Evolutionary conservation across 306 rosid genomes (phyloP).

Genomic region (Neltuma alba): DNA sequence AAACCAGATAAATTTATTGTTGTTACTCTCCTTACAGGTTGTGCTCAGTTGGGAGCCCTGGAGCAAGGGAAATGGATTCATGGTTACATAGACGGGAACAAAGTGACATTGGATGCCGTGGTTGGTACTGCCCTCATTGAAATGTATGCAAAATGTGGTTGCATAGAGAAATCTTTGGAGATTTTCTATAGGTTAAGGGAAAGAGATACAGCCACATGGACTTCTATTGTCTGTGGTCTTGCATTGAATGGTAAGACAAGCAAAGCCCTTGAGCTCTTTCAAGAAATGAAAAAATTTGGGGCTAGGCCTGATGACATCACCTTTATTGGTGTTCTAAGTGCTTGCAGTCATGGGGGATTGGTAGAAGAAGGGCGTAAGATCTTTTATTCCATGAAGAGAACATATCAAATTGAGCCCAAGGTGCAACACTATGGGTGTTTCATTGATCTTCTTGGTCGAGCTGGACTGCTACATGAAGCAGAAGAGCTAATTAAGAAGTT

Average conservation of each 20-base stretch:
- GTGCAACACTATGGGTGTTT: too few relatives aligned
- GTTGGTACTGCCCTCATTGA: conserved; percentile 77
- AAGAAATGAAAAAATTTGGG: conserved; percentile 60
- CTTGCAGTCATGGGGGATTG: too few relatives aligned
- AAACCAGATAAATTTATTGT: conserved; percentile 62
- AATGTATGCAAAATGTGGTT: conserved; percentile 81
- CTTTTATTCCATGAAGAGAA: too few relatives aligned
- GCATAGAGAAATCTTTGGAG: conserved; percentile 59
- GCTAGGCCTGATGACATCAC: conserved; percentile 67
- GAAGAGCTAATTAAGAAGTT: too few relatives aligned
- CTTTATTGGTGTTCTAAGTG: conserved; percentile 51
- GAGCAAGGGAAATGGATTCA: conserved; percentile 79
- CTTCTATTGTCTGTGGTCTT: conserved; percentile 72
- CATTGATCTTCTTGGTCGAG: too few relatives aligned
- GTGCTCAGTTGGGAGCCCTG: conserved; percentile 70
- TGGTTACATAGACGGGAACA: conserved; percentile 46
- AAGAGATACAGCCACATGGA: conserved; percentile 71
- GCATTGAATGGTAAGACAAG: conserved; percentile 73
- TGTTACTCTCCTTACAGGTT: conserved; percentile 71
- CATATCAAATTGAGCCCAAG: too few relatives aligned
- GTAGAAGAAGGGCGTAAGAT: too few relatives aligned
- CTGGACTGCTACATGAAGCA: too few relatives aligned
- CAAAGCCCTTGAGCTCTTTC: conserved; percentile 62
- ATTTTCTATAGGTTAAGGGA: conserved; percentile 55
- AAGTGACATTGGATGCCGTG: conserved; percentile 55